Percentiles rank a stretch among this genome's conserved stretches.
These are phyloP conservation scores for Hippophae tibetana DNA, from an alignment of 306 rosid genomes.

Conservation along the genomic window DNA sequence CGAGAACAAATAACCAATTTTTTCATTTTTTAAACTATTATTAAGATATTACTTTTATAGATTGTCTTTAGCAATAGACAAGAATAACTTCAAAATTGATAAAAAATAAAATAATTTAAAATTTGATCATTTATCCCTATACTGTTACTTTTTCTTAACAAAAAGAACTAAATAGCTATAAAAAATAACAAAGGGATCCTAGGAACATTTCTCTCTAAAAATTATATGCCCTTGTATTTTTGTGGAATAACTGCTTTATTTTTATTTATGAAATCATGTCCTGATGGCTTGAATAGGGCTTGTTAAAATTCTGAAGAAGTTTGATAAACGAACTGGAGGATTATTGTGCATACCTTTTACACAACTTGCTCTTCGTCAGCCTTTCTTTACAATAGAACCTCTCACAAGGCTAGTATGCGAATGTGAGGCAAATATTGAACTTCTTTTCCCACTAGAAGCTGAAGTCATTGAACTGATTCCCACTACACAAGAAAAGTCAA, in stretches of 20 bases:
- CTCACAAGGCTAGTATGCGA: slow-evolving; percentile 72
- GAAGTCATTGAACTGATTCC: slow-evolving; percentile 68
- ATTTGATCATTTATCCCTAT: too few relatives aligned
- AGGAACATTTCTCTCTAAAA: neutral
- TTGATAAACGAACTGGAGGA: slow-evolving; percentile 86
- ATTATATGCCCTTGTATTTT: slow-evolving; percentile 15
- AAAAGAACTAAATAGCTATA: too few relatives aligned
- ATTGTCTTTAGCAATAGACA: too few relatives aligned
- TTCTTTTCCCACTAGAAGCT: slow-evolving; percentile 77
- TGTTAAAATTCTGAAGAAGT: slow-evolving; percentile 83
- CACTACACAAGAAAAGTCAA: slow-evolving; percentile 20
- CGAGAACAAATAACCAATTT: too few relatives aligned
- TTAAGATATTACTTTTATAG: too few relatives aligned
- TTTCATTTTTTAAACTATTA: too few relatives aligned
- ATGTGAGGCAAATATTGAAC: slow-evolving; percentile 86
- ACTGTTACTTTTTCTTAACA: too few relatives aligned
- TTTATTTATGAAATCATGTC: slow-evolving; percentile 13
- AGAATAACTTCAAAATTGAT: too few relatives aligned
- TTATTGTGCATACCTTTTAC: slow-evolving; percentile 70
- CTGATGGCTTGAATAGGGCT: slow-evolving; percentile 49
- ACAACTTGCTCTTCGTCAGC: slow-evolving; percentile 70
- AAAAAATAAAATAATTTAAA: too few relatives aligned
- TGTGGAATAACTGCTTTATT: neutral
- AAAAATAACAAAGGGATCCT: too few relatives aligned
- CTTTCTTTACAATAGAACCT: slow-evolving; percentile 75